Base-by-base conservation (phyloP, 768 basidiomycete species). In the Pleurotus salmoneostramineus region DNA sequence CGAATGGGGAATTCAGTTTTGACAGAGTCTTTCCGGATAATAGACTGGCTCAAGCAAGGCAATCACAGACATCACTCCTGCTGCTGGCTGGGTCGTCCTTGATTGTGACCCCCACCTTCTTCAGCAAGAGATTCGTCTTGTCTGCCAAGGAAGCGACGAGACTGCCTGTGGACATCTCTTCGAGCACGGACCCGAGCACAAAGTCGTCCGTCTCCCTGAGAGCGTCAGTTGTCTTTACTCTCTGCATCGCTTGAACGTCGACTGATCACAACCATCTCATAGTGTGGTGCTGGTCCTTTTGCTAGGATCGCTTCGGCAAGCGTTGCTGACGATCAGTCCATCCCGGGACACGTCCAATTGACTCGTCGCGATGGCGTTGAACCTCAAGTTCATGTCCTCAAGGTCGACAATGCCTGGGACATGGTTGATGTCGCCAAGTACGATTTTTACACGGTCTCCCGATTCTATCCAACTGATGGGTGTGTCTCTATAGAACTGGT, bases 141-240 rank as follows among this genome's bases (percentile, higher is more conserved):
- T 55, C 37, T 55, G 52, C 21, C 31, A 55, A 33, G 52, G 52
- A 14, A 40, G 43, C 8, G 40, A 55, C n/a, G 52, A 55, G 40
- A 40, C 40, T 17, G 27, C 27, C 15, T 55, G 52, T 42, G 52
- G n/a, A 4, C 52, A 55, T 43, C 52, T 55, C 36, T 55, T 55
- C 52, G 40, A 55, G 27, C 35, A 43, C 11, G 52, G 52, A 2
- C 37, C 52, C 36, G 52, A 55, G 40, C 37, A 43, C 52, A 55
- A 55, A 31, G 52, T 55, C 31, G 52, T 55, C 40, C 52, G 52
- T 43, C 52, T 55, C n/a, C 52, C 52, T 17, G 52, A 55, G 52
- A 55, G 52, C 27, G 52, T 54, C 5, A 40, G 51, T 54, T 11
- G n/a, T 11, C 14, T 31, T 35, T 35, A 4, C 31, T 32, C 8